Conservation (phyloP, 129 eudicot species). For the Helianthus tuberosus region DNA sequence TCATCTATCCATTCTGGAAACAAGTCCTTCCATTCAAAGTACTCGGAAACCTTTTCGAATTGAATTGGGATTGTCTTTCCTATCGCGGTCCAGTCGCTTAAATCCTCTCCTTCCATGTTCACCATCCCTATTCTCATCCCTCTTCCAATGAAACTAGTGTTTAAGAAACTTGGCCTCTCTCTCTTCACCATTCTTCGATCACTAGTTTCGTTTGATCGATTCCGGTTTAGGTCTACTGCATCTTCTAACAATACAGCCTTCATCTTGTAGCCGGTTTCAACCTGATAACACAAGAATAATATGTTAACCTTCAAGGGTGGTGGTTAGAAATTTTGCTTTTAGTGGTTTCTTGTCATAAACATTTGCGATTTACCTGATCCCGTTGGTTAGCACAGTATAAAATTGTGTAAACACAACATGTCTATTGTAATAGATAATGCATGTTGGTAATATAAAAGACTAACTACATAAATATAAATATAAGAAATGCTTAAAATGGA, state of each 20-base stretch:
- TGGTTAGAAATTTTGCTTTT: too few relatives aligned
- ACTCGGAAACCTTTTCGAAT: constrained; percentile 55
- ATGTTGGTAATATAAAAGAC: too few relatives aligned
- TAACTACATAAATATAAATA: background rate
- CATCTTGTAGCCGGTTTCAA: constrained; percentile 58
- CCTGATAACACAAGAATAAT: constrained; percentile 28
- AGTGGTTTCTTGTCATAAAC: too few relatives aligned
- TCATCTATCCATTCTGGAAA: constrained; percentile 99
- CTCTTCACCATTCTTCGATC: constrained; percentile 38
- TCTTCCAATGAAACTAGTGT: constrained; percentile 33
- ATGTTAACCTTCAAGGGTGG: background rate
- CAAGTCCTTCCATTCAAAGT: constrained; percentile 72
- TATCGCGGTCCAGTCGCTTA: constrained; percentile 61
- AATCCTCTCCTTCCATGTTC: constrained; percentile 82
- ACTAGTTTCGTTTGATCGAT: constrained; percentile 14
- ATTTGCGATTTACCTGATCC: too few relatives aligned
- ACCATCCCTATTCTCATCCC: constrained; percentile 67
- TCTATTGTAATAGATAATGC: too few relatives aligned
- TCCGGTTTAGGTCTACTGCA: constrained; percentile 31
- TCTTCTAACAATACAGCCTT: constrained; percentile 51
- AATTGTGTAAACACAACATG: too few relatives aligned
- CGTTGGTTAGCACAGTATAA: too few relatives aligned
- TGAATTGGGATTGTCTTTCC: constrained; percentile 47
- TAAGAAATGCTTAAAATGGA: background rate
- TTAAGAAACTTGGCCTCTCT: constrained; percentile 68